A percentile compares a stretch with the other conserved stretches of the same genome.
Evolutionary conservation across 306 rosid species (phyloP).

Genomic region (Dryas octopetala): DNA sequence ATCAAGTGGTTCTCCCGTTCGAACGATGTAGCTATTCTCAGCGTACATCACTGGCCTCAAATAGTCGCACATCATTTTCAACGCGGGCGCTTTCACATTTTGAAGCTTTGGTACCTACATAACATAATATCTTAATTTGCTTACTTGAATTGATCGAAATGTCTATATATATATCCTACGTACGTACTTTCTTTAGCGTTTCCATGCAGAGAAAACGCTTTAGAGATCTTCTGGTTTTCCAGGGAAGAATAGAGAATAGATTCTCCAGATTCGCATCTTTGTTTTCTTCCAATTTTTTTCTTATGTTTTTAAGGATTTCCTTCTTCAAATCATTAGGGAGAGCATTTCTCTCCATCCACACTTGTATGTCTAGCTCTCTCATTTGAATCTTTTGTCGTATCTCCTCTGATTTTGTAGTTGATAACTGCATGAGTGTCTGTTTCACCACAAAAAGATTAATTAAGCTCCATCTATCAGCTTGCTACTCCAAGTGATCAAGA

Average conservation of each 20-base stretch:
- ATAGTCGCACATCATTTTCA: background rate
- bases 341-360: conserved; percentile 18
- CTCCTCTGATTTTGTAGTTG: conserved; percentile 67
- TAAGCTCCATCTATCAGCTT: too few relatives aligned
- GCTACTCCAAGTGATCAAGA: too few relatives aligned
- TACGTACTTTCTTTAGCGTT: too few relatives aligned
- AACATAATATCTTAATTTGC: too few relatives aligned
- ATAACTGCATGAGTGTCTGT: conserved; percentile 71
- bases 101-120: background rate
- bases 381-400: conserved; percentile 42
- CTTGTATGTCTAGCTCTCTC: conserved; percentile 16
- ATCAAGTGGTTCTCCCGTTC: conserved; percentile 13
- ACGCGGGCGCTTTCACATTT: background rate
- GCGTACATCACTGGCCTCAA: background rate
- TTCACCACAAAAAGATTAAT: too few relatives aligned
- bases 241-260: conserved; percentile 57
- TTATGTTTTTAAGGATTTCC: conserved; percentile 10
- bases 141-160: too few relatives aligned
- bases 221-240: conserved; percentile 56
- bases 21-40: background rate
- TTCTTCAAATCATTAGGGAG: conserved; percentile 14
- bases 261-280: conserved; percentile 27
- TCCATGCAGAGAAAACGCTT: conserved; percentile 60
- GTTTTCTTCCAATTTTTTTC: conserved; percentile 9
- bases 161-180: too few relatives aligned